These are phyloP conservation scores for Persicaria tinctoria DNA, from an alignment of 148 eudicot species.

Conservation along the genomic window DNA sequence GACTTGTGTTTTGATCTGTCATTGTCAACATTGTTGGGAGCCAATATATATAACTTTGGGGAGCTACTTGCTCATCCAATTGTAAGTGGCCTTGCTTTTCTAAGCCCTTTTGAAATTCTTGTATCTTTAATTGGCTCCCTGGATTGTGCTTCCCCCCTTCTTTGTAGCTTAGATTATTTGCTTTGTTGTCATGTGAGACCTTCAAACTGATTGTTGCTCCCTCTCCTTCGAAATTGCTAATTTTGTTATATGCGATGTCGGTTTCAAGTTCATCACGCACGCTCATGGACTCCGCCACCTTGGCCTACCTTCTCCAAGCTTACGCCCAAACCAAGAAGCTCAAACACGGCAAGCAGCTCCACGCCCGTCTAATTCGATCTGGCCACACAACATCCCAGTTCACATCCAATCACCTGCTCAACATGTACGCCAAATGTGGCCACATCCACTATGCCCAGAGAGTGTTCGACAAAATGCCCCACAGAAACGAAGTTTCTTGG, in stretches of 20 bases:
- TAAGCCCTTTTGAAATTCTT: too few species aligned
- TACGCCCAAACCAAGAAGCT: constrained; percentile 26
- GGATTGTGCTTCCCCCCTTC: too few species aligned
- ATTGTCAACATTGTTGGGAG: too few species aligned
- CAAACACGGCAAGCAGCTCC: constrained; percentile 34
- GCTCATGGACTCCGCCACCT: constrained; percentile 14
- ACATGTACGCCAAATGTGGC: constrained; percentile 31
- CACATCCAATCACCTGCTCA: constrained; percentile 30
- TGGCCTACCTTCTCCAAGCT: constrained; percentile 21
- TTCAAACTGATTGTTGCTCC: too few species aligned
- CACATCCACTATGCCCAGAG: constrained; percentile 29
- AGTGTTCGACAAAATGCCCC: constrained; percentile 39
- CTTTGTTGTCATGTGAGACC: too few species aligned
- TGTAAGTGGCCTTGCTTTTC: too few species aligned
- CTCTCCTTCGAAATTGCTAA: too few species aligned
- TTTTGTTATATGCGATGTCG: not conserved
- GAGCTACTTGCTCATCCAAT: too few species aligned
- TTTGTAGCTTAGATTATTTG: too few species aligned
- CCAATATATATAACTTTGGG: too few species aligned
- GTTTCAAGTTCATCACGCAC: not conserved
- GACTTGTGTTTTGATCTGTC: too few species aligned
- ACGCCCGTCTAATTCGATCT: constrained; percentile 26
- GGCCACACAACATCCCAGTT: constrained; percentile 16
- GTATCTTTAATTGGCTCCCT: too few species aligned
- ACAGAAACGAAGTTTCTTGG: constrained; percentile 39